Evolutionary conservation across 108 stramenopile genomes (phyloP), one percentile per base, ranked within the genome.

Genomic region (Skeletonema grethae): DNA sequence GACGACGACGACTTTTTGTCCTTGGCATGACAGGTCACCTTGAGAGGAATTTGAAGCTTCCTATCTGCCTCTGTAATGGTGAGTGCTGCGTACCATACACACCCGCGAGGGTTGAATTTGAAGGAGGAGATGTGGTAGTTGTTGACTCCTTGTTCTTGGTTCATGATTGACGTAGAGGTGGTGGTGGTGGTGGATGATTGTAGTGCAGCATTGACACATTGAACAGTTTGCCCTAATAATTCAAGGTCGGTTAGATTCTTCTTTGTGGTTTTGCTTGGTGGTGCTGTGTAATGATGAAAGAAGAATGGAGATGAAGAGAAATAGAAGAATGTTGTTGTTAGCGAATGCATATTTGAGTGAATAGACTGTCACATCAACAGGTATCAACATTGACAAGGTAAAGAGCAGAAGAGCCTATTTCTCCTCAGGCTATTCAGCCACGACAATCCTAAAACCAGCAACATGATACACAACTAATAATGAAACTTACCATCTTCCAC

Each of bases 121-220:
- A 43, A n/a, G 3, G 41, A 43, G 41, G 41, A 43, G 3, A 43
- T 43, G 41, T 43, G 41, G 2, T 43, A 43, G 8, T n/a, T 7
- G 8, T 43, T 43, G 36, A 34, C 38, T 28, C 25, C 25, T 43
- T 43, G 41, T 0, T 43, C 15, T 43, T 36, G 36, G 1, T 36
- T 36, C 36, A 36, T 3, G 1, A 0, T 15, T 1, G 41, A 43
- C n/a, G n/a, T n/a, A 15, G 41, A 43, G 41, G 41, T 0, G 15
- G 41, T 0, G 15, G 38, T 0, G 0, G 15, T 43, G 41, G 41
- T 43, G 41, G 41, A 7, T 1, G 22, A 53, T 53, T 53, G 50
- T 53, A 53, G 22, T 24, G 50, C 50, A 8, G 50, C 18, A 53
- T 53, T 53, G 50, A 53, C 50, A 53, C 50, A 53, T 53, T 53